Base-by-base conservation (phyloP, 2,329 filamentous ascomycete genomes). In the Claviceps capensis region DNA sequence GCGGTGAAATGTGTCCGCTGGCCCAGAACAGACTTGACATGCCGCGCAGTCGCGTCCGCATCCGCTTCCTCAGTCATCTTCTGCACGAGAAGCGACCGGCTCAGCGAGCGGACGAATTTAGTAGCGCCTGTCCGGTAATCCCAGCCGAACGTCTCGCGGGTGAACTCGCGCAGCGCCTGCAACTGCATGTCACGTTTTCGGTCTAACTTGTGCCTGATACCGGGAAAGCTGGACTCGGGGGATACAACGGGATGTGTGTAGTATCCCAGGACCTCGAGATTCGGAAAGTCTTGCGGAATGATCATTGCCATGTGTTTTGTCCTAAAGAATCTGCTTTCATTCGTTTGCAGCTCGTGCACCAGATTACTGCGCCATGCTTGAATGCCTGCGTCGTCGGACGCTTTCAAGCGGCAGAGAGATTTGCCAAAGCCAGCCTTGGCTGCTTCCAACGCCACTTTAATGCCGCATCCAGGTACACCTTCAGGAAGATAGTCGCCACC, bases 401-500 rank as follows among this genome's bases (percentile, higher is more conserved):
- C 72, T 53, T 79, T 76, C 30, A 93, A 67, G 2, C 69, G 73
- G 63, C 86, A 91, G 4, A 97, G 69, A 38, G 84, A 79, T 53
- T 75, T 78, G 2, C 91, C 93, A 65, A 91, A 97, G 0, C 90
- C 89, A 50, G 88, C 93, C 60, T 81, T 81, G 37, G 90, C 90
- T 51, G 93, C 94, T 64, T 96, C 88, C 58, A 86, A 93, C 0
- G 93, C 91, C 11, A 90, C 74, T 62, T 91, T 95, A 48, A 88
- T 81, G 1, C 93, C 93, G 59, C 90, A 95, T 4, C 87, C 86
- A 0, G 86, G 82, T 16, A 98, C 84, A 0, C 93, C 93, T 52
- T 88, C 86, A 0, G 90, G 87, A 0, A 91, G 74, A 60, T 98
- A 98, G 66, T 98, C 93, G 6, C 93, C 93, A 6, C 93, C 93